These are phyloP conservation scores for Ochromonas danica DNA, from an alignment of 108 stramenopile species.

Conservation along the genomic window DNA sequence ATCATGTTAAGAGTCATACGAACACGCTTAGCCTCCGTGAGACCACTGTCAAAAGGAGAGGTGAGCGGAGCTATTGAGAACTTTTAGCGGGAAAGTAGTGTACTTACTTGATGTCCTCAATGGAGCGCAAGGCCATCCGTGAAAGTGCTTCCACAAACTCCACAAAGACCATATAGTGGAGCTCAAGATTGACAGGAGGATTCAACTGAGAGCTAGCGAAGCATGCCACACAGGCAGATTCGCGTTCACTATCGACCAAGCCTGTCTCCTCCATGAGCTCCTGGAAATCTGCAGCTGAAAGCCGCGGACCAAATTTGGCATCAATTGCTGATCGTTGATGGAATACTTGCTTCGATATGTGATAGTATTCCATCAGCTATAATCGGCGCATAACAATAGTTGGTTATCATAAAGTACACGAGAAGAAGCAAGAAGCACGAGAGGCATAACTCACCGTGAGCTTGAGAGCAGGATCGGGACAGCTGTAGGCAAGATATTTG, in stretches of 20 bases:
- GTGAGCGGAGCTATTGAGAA: too few species aligned
- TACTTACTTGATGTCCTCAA: background rate
- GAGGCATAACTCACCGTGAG: background rate
- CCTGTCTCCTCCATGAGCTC: background rate
- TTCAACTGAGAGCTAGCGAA: background rate
- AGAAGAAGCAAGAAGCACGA: background rate
- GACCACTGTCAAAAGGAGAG: background rate
- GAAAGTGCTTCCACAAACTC: conserved; percentile 9
- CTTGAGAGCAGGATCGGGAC: background rate
- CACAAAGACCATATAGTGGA: background rate
- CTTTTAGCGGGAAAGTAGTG: too few species aligned
- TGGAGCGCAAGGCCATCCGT: background rate
- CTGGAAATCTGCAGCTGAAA: background rate
- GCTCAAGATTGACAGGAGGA: background rate
- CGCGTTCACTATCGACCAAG: background rate
- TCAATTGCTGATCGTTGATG: background rate
- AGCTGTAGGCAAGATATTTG: background rate
- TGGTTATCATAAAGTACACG: background rate
- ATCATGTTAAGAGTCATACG: conserved; percentile 5
- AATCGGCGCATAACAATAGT: background rate
- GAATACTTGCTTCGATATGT: background rate
- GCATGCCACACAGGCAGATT: background rate
- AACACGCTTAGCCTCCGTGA: background rate
- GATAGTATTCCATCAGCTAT: too few species aligned
- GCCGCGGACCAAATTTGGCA: background rate